Evolutionary conservation across 441 rosid species (phyloP), one percentile per base, ranked within the genome.

Genomic region (Eutrema salsugineum): DNA sequence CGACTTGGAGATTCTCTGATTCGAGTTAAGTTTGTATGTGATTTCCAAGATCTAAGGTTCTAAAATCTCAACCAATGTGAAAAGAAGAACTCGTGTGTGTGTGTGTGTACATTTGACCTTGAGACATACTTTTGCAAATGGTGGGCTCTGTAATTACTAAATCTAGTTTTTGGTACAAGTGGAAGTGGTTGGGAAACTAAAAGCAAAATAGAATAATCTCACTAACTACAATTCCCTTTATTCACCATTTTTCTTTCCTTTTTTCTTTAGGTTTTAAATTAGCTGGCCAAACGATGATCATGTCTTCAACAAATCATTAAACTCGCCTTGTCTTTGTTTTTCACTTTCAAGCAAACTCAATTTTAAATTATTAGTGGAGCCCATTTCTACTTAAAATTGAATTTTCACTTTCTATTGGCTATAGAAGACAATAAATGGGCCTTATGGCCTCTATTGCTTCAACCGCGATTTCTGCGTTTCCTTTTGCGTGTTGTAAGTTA

Each of bases 151-250:
- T 54, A 16, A 47, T 70, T 58, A 76, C 79, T 76, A 32, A 30
- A 70, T 35, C 32, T 38, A 75, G 73, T 60, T 15, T 66, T 57
- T 68, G 60, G 64, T 63, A 76, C 76, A 70, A 76, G 72, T 70
- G 72, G 76, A 58, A 70, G 68, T 76, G 67, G 79, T 76, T 70
- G 71, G 35, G 20, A 56, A 49, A 76, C 76, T 65, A 58, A 76
- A 70, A 63, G 67, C 63, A 39, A 49, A 32, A 39, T 40, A 48
- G 49, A 63, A 70, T 70, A 63, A 63, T 70, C 57, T 49, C 71
- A 55, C 55, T 39, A n/a, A 57, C 64, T 42, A 57, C 35, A 47
- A 27, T 11, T 33, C 48, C 22, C 7, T 38, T 70, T 53, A 40
- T 14, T 50, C 8, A 36, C 15, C 8, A 36, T 11, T 42, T 48